Conservation (phyloP, 192 early-diverging fungal genomes). For the Coemansia sp. region DNA sequence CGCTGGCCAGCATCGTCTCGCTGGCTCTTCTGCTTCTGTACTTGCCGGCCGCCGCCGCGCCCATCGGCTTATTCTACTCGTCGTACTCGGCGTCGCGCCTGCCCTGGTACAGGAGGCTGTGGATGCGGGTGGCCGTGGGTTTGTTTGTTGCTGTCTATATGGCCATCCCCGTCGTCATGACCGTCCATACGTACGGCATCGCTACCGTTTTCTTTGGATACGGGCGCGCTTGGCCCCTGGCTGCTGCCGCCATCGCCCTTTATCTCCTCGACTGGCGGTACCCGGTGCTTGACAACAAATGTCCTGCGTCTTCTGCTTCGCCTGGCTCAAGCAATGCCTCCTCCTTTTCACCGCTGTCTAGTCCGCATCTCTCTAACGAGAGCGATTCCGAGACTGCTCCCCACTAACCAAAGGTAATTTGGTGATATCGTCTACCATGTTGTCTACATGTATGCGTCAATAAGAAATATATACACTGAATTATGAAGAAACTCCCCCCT, state of each 20-base stretch:
- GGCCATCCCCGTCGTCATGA: conserved; percentile 27
- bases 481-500: too few species aligned
- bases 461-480: too few species aligned
- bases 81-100: not conserved
- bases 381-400: not conserved
- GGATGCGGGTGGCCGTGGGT: conserved; percentile 21
- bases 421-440: not conserved
- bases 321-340: not conserved
- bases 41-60: conserved; percentile 37
- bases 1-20: conserved; percentile 33
- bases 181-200: conserved; percentile 47
- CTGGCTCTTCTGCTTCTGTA: conserved; percentile 45
- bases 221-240: conserved; percentile 42
- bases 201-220: conserved; percentile 28
- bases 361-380: not conserved
- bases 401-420: not conserved
- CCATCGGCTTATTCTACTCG: conserved; percentile 39
- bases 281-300: not conserved
- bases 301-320: not conserved
- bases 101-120: conserved; percentile 31
- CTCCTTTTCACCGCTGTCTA: not conserved
- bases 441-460: not conserved
- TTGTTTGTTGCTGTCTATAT: conserved; percentile 28
- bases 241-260: conserved; percentile 24
- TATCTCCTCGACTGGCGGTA: conserved; percentile 45